phyloP scores from a whole-genome alignment of 805 yeast species.

The Starmera quercuum region DNA sequence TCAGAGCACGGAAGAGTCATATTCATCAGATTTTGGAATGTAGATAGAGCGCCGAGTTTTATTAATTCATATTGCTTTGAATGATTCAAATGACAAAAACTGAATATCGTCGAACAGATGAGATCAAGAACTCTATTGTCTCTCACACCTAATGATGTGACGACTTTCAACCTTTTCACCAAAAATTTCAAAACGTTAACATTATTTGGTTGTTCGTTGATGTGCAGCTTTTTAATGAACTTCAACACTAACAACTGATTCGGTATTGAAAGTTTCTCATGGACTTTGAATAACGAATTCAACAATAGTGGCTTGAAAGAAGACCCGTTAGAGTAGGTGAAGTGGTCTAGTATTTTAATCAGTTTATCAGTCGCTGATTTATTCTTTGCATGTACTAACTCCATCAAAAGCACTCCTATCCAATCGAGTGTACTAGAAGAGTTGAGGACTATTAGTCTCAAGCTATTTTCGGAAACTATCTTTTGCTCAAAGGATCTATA shows the following conservation, averaged over 20 bases:
- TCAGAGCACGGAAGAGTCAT: conserved; percentile 37
- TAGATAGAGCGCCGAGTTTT: conserved; percentile 32
- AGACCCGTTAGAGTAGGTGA: neutral
- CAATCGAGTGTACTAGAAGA: conserved; percentile 28
- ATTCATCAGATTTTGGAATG: conserved; percentile 26
- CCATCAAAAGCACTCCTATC: conserved; percentile 33
- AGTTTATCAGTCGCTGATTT: conserved; percentile 20
- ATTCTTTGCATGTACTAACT: conserved; percentile 8
- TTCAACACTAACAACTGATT: conserved; percentile 32
- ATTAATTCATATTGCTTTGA: conserved; percentile 31
- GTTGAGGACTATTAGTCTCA: conserved; percentile 33
- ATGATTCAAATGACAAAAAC: conserved; percentile 38
- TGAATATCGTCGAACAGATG: conserved; percentile 36
- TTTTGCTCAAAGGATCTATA: conserved; percentile 27
- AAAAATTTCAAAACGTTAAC: conserved; percentile 33
- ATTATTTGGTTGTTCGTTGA: conserved; percentile 7
- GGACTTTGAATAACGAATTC: conserved; percentile 35
- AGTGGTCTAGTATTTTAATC: conserved; percentile 22
- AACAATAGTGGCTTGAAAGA: conserved; percentile 29
- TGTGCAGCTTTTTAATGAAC: conserved; percentile 20
- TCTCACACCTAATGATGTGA: conserved; percentile 1
- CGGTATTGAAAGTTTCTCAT: conserved; percentile 21
- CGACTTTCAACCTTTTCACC: conserved; percentile 15
- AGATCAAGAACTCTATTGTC: conserved; percentile 33
- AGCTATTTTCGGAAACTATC: conserved; percentile 30